Conservation (phyloP, 768 basidiomycete genomes). For the Cystofilobasidium macerans region DNA sequence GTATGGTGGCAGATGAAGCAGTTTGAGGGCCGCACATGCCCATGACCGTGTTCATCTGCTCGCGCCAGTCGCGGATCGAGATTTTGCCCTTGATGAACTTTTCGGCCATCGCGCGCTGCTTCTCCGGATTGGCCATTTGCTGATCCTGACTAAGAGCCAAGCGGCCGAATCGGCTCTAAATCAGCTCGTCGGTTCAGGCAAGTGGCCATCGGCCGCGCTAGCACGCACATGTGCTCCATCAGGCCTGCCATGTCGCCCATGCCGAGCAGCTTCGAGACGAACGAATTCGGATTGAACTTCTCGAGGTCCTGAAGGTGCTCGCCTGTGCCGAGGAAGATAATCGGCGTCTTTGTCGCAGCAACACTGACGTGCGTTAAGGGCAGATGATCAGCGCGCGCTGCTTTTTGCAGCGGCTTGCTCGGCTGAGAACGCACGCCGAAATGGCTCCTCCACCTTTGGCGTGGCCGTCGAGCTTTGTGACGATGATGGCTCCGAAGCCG, state of each 20-base stretch:
- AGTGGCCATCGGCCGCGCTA: too few species aligned
- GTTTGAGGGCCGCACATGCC: conserved; percentile 56
- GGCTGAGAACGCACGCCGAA: conserved; percentile 63
- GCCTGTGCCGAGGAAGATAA: conserved; percentile 95
- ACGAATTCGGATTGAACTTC: conserved; percentile 87
- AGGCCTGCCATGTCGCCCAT: conserved; percentile 93
- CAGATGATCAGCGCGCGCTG: background rate
- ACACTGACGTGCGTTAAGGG: conserved; percentile 68
- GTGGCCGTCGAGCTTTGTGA: conserved; percentile 99
- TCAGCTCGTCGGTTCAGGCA: too few species aligned
- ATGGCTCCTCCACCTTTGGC: conserved; percentile 99
- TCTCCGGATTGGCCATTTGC: conserved; percentile 83
- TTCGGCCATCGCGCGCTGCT: conserved; percentile 95
- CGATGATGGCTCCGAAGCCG: conserved; percentile 96
- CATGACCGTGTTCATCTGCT: conserved; percentile 96
- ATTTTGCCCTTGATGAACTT: conserved; percentile 90
- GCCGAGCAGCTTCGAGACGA: conserved; percentile 90
- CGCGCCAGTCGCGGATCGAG: conserved; percentile 92
- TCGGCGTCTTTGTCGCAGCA: conserved; percentile 95
- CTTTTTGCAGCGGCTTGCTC: background rate
- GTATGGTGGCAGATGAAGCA: conserved; percentile 8
- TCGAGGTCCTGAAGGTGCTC: conserved; percentile 97
- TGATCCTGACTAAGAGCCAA: conserved; percentile 59
- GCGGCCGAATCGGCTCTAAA: too few species aligned
- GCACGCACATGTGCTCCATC: conserved; percentile 76